Evolutionary conservation across 169 alveolate species (phyloP).

Genomic region (Plasmodium vivax): DNA sequence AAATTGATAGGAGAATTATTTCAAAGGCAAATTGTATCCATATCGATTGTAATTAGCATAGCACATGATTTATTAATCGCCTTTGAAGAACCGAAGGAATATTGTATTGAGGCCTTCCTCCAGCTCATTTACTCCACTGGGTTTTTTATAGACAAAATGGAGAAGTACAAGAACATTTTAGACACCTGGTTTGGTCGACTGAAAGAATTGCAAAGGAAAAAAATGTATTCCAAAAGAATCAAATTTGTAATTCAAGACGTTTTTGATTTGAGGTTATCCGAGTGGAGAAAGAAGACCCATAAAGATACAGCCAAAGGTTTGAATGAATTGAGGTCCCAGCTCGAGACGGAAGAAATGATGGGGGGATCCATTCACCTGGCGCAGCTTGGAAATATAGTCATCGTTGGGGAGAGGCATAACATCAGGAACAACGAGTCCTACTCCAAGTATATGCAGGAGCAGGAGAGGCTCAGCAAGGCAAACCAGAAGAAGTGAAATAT

Average conservation of each 20-base stretch:
- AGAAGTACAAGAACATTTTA: constrained; percentile 85
- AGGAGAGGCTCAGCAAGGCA: constrained; percentile 77
- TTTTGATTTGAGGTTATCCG: constrained; percentile 90
- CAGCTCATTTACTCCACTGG: constrained; percentile 92
- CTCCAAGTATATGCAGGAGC: constrained; percentile 85
- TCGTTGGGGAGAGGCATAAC: constrained; percentile 91
- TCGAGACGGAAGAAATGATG: constrained; percentile 90
- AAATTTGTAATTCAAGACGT: constrained; percentile 92
- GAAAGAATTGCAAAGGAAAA: constrained; percentile 86
- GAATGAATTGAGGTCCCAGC: constrained; percentile 89
- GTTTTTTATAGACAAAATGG: constrained; percentile 90
- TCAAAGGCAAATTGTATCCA: constrained; percentile 89
- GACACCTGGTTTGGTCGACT: constrained; percentile 94
- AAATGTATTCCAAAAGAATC: constrained; percentile 88
- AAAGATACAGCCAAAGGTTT: constrained; percentile 92
- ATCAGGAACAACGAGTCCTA: constrained; percentile 87
- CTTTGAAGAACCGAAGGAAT: constrained; percentile 91
- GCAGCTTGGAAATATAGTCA: constrained; percentile 91
- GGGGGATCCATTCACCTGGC: constrained; percentile 94
- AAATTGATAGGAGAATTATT: constrained; percentile 92
- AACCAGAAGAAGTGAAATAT: constrained; percentile 61
- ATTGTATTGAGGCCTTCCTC: constrained; percentile 90
- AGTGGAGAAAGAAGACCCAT: constrained; percentile 92
- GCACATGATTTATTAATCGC: constrained; percentile 90
- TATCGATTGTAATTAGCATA: constrained; percentile 89